Conservation (phyloP, 108 stramenopile genomes). For the Skeletonema menzelii region DNA sequence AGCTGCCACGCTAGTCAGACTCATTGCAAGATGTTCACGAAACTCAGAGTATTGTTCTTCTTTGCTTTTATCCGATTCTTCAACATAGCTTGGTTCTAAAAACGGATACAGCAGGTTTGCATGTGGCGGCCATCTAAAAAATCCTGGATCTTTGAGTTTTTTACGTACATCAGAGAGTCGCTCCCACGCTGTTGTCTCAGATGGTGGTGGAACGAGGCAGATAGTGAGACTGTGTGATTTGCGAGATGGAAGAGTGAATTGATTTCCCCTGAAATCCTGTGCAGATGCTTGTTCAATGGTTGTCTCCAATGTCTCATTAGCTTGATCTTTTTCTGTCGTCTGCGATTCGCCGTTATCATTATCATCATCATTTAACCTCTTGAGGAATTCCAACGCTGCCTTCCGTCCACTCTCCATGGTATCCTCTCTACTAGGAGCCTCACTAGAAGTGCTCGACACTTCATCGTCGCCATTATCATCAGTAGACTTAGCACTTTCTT, state of each 20-base stretch:
- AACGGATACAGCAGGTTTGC: constrained; percentile 84
- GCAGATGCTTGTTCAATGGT: neutral
- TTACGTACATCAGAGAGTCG: constrained; percentile 48
- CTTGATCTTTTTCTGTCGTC: neutral
- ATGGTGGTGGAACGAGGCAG: constrained; percentile 74
- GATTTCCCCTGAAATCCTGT: neutral
- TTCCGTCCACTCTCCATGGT: constrained; percentile 30
- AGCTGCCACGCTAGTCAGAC: constrained; percentile 36
- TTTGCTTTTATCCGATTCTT: constrained; percentile 6
- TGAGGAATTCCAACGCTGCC: constrained; percentile 26
- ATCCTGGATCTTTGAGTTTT: constrained; percentile 71
- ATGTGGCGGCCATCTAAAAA: constrained; percentile 86
- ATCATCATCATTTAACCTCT: constrained; percentile 4
- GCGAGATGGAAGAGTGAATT: constrained; percentile 19
- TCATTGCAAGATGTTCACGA: constrained; percentile 12
- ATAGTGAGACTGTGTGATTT: constrained; percentile 58
- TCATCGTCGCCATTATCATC: neutral
- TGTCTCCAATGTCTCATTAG: neutral
- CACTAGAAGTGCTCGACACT: neutral
- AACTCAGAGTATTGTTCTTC: constrained; percentile 14
- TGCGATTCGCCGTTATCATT: neutral
- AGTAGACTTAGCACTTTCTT: neutral
- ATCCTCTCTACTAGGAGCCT: neutral
- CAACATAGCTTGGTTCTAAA: constrained; percentile 31
- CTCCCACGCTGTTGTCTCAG: constrained; percentile 57